Percentiles rank a stretch among this genome's conserved stretches.
Evolutionary conservation across 2,329 filamentous ascomycete genomes (phyloP).

Genomic region (Neocucurbitaria cava): DNA sequence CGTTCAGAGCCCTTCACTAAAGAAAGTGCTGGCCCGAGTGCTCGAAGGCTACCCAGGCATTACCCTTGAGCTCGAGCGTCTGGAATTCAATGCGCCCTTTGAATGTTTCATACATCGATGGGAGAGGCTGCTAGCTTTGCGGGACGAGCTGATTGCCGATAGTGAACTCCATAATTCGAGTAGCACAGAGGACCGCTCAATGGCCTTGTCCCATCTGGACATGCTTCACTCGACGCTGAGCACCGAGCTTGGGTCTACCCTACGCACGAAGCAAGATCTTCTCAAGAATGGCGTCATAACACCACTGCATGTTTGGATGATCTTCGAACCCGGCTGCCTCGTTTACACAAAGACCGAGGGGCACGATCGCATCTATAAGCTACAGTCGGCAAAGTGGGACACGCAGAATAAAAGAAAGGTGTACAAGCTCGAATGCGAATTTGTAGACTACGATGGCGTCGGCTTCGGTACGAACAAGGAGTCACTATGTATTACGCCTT

Average conservation of each 20-base stretch:
- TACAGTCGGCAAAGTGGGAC: constrained; percentile 14
- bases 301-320: constrained; percentile 20
- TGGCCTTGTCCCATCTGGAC: constrained; percentile 9
- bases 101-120: constrained; percentile 22
- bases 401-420: constrained; percentile 9
- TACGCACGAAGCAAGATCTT: constrained; percentile 22
- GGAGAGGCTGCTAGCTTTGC: constrained; percentile 6
- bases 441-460: constrained; percentile 36
- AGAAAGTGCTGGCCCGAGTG: constrained; percentile 32
- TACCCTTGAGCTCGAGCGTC: constrained; percentile 35
- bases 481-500: constrained; percentile 13
- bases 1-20: constrained; percentile 44
- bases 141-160: background rate
- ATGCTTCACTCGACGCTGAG: constrained; percentile 13
- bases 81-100: constrained; percentile 43
- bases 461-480: constrained; percentile 27
- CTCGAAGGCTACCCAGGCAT: constrained; percentile 41
- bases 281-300: constrained; percentile 21
- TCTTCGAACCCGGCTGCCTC: constrained; percentile 24
- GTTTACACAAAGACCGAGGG: constrained; percentile 18
- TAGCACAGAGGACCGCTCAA: background rate
- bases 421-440: constrained; percentile 21
- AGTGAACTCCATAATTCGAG: background rate
- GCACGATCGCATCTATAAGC: constrained; percentile 18
- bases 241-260: constrained; percentile 12